These are phyloP conservation scores for Russula dissimulans DNA, from an alignment of 768 basidiomycete species.

Conservation along the genomic window DNA sequence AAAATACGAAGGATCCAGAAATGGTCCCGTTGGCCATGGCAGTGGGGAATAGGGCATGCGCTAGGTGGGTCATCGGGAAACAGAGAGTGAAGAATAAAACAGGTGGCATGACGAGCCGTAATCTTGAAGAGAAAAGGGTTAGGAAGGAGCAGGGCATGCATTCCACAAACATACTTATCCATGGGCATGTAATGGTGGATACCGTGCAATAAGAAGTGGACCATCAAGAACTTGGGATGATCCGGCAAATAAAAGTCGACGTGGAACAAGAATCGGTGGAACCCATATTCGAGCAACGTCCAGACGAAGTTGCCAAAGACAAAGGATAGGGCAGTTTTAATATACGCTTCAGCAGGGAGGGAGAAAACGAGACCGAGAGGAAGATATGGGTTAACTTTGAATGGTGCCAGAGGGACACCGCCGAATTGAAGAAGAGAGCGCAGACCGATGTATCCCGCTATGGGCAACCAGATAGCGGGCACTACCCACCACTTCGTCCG, in stretches of 20 bases:
- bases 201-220: constrained; percentile 92
- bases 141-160: neutral
- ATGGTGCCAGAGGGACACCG: constrained; percentile 50
- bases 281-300: constrained; percentile 86
- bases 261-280: constrained; percentile 98
- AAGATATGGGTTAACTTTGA: constrained; percentile 45
- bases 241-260: constrained; percentile 85
- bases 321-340: constrained; percentile 60
- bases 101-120: constrained; percentile 97
- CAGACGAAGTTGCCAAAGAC: constrained; percentile 80
- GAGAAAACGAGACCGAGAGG: constrained; percentile 41
- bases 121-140: constrained; percentile 30
- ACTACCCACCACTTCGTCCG: constrained; percentile 91
- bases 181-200: constrained; percentile 97
- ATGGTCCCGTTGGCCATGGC: constrained; percentile 89
- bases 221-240: constrained; percentile 59
- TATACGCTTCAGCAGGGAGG: constrained; percentile 42
- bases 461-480: constrained; percentile 86
- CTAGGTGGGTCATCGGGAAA: constrained; percentile 80
- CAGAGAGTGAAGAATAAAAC: constrained; percentile 67
- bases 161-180: constrained; percentile 55
- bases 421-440: constrained; percentile 77
- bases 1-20: constrained; percentile 66
- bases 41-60: constrained; percentile 70
- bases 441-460: constrained; percentile 65